Base-by-base conservation (phyloP, 768 basidiomycete species). In the Crucibulum laeve region DNA sequence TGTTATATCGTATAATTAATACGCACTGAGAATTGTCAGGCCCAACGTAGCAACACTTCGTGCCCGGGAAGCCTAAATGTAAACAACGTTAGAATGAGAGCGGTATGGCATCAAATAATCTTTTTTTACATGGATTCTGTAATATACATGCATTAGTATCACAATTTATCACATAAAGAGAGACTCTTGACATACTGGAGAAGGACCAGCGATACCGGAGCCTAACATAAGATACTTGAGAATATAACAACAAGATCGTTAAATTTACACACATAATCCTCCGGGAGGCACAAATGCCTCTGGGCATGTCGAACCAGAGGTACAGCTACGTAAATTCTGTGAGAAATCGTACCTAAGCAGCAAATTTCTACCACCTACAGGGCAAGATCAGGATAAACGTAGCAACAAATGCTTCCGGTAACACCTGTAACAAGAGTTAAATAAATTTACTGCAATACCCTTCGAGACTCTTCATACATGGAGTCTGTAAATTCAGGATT, bases 1-100 rank as follows among this genome's bases (percentile, higher is more conserved):
- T n/a, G n/a, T n/a, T n/a, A 30, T 8, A 30, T 10, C 10, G n/a
- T 10, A 30, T 10, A 30, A n/a, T 30, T 8, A 10, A 30, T 10
- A 44, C 50, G 43, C 37, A 60, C 58, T 45, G 35, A 6, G 50
- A 45, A 32, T 43, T 40, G 21, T 60, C 56, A 8, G 59, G 55
- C 40, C 40, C 37, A 19, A 55, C 24, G 32, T 43, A 40, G 55
- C 55, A 58, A 49, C 59, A 60, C 25, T 39, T 54, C 14, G 52
- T 50, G 8, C 55, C 52, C 13, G 55, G 57, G 32, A 36, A 47
- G 45, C 56, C 52, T 57, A 40, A 10, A 33, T 30, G 28, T 17
- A 25, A 35, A 32, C 24, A 13, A 23, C 46, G 45, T 35, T 36
- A 42, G 26, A 25, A 28, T 7, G 23, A n/a, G 6, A n/a, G 33